Evolutionary conservation across 108 stramenopile genomes (phyloP).

Genomic region (Discostella stelligeroides): DNA sequence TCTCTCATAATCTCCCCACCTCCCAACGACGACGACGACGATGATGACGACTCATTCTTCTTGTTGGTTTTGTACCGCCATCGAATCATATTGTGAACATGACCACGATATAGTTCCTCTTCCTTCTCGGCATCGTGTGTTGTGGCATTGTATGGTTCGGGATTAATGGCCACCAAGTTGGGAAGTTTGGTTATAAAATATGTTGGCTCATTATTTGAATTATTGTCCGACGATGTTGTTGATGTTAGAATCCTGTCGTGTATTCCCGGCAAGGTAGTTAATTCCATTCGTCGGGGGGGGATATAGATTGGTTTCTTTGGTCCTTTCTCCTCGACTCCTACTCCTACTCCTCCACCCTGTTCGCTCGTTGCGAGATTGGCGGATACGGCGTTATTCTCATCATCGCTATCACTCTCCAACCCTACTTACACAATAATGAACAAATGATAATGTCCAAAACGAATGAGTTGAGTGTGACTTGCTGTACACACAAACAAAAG

Average conservation of each 20-base stretch:
- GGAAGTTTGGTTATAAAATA: conserved; percentile 79
- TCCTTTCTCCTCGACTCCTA: conserved; percentile 6
- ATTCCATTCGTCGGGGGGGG: conserved; percentile 46
- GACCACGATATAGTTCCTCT: conserved; percentile 61
- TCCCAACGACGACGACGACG: no score
- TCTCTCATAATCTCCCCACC: conserved; percentile 57
- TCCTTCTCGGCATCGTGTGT: conserved; percentile 66
- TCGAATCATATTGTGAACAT: conserved; percentile 81
- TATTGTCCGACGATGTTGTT: neutral
- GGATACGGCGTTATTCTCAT: conserved; percentile 16
- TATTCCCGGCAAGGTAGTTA: conserved; percentile 33
- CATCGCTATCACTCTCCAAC: conserved; percentile 48
- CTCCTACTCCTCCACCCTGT: no score
- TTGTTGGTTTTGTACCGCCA: conserved; percentile 67
- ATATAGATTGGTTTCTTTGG: conserved; percentile 17
- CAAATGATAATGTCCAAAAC: no score
- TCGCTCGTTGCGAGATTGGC: neutral
- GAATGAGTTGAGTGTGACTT: no score
- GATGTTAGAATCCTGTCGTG: conserved; percentile 13
- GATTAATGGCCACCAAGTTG: conserved; percentile 80
- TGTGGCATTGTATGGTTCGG: conserved; percentile 64
- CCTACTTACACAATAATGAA: no score
- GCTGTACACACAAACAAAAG: no score
- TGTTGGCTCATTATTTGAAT: neutral
- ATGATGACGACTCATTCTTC: no score